Percentiles rank a stretch among this genome's conserved stretches.
These are phyloP conservation scores for Hansfordia pulvinata DNA, from an alignment of 2,329 filamentous ascomycete species.

Conservation along the genomic window DNA sequence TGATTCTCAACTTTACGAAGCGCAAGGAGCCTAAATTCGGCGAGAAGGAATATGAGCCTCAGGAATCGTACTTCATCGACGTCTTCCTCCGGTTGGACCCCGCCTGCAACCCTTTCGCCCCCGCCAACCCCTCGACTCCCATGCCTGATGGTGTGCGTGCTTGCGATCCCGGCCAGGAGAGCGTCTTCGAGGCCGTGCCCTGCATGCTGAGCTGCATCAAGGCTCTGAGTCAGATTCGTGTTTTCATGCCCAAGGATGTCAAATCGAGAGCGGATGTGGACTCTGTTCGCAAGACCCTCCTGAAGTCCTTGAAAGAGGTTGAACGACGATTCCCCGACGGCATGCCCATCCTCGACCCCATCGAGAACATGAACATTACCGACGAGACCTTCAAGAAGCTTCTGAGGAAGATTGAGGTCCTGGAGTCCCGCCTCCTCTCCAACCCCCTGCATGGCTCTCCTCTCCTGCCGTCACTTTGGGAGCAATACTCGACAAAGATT, in stretches of 20 bases:
- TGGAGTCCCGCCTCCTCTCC: conserved; percentile 77
- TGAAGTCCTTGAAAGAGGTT: conserved; percentile 62
- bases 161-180: conserved; percentile 46
- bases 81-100: conserved; percentile 55
- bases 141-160: conserved; percentile 54
- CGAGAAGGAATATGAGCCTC: conserved; percentile 53
- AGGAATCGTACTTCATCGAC: conserved; percentile 73
- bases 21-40: conserved; percentile 54
- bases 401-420: conserved; percentile 87
- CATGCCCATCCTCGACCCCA: conserved; percentile 74
- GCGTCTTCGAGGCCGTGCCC: conserved; percentile 70
- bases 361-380: conserved; percentile 90
- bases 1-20: conserved; percentile 60
- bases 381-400: conserved; percentile 92
- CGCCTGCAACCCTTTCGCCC: conserved; percentile 30
- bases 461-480: conserved; percentile 69
- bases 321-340: conserved; percentile 85
- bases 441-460: conserved; percentile 90
- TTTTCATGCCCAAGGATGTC: conserved; percentile 72
- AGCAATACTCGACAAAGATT: conserved; percentile 75
- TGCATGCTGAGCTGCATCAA: conserved; percentile 78
- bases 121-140: conserved; percentile 22
- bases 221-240: conserved; percentile 67
- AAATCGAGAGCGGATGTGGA: conserved; percentile 50
- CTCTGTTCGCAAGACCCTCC: conserved; percentile 52